A percentile compares a stretch with the other conserved stretches of the same genome.
phyloP scores from a whole-genome alignment of 2,329 filamentous ascomycete species.

The Dothideomycetidae sp. region DNA sequence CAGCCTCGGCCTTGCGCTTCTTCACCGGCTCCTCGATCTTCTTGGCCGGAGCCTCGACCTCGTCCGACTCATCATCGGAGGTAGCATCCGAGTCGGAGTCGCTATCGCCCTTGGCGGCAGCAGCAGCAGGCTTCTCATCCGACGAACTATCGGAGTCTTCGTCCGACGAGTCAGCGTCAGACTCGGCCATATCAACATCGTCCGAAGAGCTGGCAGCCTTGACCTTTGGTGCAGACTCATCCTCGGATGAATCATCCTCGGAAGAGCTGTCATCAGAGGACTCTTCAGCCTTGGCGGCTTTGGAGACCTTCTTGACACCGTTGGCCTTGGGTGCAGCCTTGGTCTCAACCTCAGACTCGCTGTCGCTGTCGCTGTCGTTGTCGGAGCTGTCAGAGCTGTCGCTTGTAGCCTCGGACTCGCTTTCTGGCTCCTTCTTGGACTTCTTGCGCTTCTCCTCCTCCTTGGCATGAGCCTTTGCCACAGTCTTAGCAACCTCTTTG shows the following conservation, averaged over 20 bases:
- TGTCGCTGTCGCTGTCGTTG: constrained; percentile 16
- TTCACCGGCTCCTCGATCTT: constrained; percentile 33
- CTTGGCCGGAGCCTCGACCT: constrained; percentile 27
- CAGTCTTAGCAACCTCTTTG: constrained; percentile 51
- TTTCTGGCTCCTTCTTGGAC: constrained; percentile 29
- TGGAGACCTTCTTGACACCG: constrained; percentile 19
- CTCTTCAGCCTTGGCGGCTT: constrained; percentile 13
- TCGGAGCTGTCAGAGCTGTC: constrained; percentile 24
- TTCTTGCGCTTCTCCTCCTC: constrained; percentile 29
- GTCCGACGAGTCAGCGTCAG: constrained; percentile 25
- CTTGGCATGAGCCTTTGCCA: constrained; percentile 37
- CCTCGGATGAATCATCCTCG: constrained; percentile 14
- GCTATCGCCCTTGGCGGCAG: constrained; percentile 17
- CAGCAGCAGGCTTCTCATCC: constrained; percentile 17
- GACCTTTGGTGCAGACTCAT: constrained; percentile 16
- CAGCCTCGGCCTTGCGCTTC: constrained; percentile 52
- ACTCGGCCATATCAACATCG: constrained; percentile 25
- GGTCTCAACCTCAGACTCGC: constrained; percentile 17
- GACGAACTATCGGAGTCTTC: constrained; percentile 18
- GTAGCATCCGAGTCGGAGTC: constrained; percentile 14
- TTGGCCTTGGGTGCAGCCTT: constrained; percentile 22
- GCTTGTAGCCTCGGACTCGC: constrained; percentile 23
- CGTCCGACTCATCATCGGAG: constrained; percentile 15
- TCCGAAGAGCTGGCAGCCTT: constrained; percentile 23
- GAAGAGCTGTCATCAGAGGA: constrained; percentile 8